These are phyloP conservation scores for Didymellaceae sp. DNA, from an alignment of 2,329 filamentous ascomycete genomes.

Conservation along the genomic window DNA sequence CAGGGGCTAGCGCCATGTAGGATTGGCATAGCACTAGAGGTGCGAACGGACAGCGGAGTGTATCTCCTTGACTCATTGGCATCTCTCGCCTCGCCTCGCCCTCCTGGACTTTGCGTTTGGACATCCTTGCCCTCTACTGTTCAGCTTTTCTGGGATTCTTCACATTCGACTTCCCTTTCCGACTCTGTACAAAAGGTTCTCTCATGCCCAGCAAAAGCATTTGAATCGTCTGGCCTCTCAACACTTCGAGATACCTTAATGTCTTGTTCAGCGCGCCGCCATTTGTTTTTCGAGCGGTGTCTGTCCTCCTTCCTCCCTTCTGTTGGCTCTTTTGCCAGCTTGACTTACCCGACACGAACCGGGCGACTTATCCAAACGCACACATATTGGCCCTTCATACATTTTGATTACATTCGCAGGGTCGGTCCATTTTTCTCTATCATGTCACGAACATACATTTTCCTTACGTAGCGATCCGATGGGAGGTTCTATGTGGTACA, in stretches of 20 bases:
- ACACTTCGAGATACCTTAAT: constrained; percentile 18
- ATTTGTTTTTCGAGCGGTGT: not conserved
- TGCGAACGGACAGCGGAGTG: not conserved
- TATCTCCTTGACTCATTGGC: not conserved
- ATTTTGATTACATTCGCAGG: not conserved
- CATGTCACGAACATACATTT: constrained; percentile 10
- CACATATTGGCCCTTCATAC: not conserved
- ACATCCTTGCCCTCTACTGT: not conserved
- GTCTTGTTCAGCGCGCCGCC: constrained; percentile 8
- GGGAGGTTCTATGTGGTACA: not conserved
- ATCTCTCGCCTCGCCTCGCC: not conserved
- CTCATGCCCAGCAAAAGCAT: not conserved
- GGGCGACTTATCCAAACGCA: not conserved
- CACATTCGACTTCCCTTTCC: not conserved
- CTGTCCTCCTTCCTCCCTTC: not conserved
- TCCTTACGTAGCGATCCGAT: constrained; percentile 1
- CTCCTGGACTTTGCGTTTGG: not conserved
- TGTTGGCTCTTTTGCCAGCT: not conserved
- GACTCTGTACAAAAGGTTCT: constrained; percentile 13
- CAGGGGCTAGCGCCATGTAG: constrained; percentile 43
- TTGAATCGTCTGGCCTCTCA: constrained; percentile 2
- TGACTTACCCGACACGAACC: not conserved
- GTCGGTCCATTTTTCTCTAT: not conserved
- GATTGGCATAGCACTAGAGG: constrained; percentile 9
- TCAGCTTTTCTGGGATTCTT: not conserved